A percentile compares a stretch with the other conserved stretches of the same genome.
Conservation (phyloP, 73 alveolate genomes). For the Paramecium primaurelia region DNA sequence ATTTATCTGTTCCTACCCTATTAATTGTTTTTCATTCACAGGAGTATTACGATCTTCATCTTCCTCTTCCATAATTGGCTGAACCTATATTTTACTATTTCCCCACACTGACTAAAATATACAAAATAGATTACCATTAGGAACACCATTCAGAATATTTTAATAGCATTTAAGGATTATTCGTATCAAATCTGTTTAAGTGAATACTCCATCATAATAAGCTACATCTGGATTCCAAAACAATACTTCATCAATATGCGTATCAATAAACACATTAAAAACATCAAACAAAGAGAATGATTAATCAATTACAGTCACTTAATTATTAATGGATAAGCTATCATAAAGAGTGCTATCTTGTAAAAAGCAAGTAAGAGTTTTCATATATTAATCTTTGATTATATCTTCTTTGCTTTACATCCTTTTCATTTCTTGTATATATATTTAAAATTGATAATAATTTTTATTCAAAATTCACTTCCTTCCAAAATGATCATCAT, state of each 20-base stretch:
- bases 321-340: slow-evolving; percentile 27
- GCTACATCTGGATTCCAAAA: slow-evolving; percentile 58
- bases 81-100: background rate
- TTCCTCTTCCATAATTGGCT: background rate
- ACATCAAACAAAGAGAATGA: slow-evolving; percentile 36
- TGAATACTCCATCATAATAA: slow-evolving; percentile 44
- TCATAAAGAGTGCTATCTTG: slow-evolving; percentile 12
- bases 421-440: background rate
- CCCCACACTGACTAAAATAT: slow-evolving; percentile 10
- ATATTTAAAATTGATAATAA: background rate
- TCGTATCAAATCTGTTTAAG: slow-evolving; percentile 36
- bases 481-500: background rate
- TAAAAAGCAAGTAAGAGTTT: background rate
- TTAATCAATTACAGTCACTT: slow-evolving; percentile 38
- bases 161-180: background rate
- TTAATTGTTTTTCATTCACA: background rate
- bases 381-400: background rate
- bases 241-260: slow-evolving; percentile 44
- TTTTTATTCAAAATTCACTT: background rate
- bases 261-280: slow-evolving; percentile 11
- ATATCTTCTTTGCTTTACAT: slow-evolving; percentile 34
- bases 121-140: background rate
- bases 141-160: background rate
- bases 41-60: background rate
- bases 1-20: background rate